phyloP scores from a whole-genome alignment of 257 asterid species.

The Lycium barbarum region DNA sequence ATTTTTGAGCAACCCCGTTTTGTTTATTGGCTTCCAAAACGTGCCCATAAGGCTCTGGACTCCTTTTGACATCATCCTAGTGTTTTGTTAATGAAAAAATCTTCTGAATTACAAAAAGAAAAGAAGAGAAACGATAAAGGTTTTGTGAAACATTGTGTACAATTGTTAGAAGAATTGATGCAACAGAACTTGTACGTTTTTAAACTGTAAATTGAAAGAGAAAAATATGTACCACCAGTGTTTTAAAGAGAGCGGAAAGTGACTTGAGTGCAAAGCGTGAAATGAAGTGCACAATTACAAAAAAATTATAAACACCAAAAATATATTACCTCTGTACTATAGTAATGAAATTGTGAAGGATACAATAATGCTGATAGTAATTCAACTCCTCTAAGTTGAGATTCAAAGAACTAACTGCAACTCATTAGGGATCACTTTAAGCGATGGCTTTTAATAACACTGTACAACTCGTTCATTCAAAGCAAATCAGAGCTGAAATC shows the following conservation, averaged over 20 bases:
- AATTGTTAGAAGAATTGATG: not conserved
- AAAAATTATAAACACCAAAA: not conserved
- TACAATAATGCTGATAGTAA: constrained; percentile 7
- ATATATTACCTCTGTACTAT: not conserved
- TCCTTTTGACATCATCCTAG: not conserved
- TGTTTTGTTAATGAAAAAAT: not conserved
- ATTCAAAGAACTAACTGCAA: not conserved
- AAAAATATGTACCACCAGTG: not conserved
- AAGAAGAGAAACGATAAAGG: not conserved
- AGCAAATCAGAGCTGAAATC: constrained; percentile 1
- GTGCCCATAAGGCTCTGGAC: too few species aligned
- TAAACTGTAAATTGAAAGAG: not conserved
- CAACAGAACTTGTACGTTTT: not conserved
- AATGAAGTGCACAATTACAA: not conserved
- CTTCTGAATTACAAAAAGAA: not conserved
- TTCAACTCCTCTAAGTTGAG: constrained; percentile 5
- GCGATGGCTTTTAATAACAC: not conserved
- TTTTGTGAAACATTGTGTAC: not conserved
- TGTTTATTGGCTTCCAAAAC: too few species aligned
- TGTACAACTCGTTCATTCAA: not conserved
- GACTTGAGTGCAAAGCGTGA: not conserved
- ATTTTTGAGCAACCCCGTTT: too few species aligned
- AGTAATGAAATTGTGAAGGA: not conserved
- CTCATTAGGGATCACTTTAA: not conserved
- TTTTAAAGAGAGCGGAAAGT: not conserved